Evolutionary conservation across 2,329 filamentous ascomycete species (phyloP).

Genomic region (Ophioceras dolichostomum): DNA sequence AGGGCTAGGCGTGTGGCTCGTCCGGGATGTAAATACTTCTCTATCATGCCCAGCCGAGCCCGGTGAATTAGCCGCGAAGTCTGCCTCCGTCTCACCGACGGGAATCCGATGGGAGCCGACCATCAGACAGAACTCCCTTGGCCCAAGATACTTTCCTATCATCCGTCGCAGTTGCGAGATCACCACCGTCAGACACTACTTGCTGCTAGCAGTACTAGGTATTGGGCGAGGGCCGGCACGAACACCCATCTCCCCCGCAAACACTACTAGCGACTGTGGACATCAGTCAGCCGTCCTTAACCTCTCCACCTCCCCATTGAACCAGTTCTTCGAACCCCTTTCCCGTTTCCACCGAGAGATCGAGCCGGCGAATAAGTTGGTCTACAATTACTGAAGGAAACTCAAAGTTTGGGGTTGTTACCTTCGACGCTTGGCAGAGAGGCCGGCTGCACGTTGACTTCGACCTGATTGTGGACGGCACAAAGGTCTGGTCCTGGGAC

Average conservation of each 20-base stretch:
- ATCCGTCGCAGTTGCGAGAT: not conserved
- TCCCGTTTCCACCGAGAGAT: conserved; percentile 74
- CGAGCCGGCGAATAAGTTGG: conserved; percentile 57
- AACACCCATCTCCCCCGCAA: conserved; percentile 68
- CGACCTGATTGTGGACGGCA: not conserved
- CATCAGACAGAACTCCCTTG: not conserved
- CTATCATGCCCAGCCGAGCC: too few species aligned
- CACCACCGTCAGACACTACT: conserved; percentile 48
- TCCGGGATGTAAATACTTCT: conserved; percentile 3
- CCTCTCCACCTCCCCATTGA: conserved; percentile 82
- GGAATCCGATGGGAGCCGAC: not conserved
- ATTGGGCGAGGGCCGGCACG: conserved; percentile 56
- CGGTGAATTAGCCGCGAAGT: too few species aligned
- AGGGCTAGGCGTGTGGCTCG: conserved; percentile 3
- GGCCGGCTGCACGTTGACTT: not conserved
- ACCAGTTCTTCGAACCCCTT: conserved; percentile 84
- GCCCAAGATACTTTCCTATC: not conserved
- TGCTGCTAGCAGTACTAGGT: not conserved
- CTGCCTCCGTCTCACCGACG: not conserved
- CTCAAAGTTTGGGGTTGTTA: conserved; percentile 76
- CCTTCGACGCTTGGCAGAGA: conserved; percentile 45
- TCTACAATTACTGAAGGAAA: conserved; percentile 66
- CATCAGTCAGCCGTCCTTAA: conserved; percentile 75
- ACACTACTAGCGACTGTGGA: conserved; percentile 37
- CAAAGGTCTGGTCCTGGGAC: not conserved